Base-by-base conservation (phyloP, 2,329 filamentous ascomycete species). In the Xylaria sp. region DNA sequence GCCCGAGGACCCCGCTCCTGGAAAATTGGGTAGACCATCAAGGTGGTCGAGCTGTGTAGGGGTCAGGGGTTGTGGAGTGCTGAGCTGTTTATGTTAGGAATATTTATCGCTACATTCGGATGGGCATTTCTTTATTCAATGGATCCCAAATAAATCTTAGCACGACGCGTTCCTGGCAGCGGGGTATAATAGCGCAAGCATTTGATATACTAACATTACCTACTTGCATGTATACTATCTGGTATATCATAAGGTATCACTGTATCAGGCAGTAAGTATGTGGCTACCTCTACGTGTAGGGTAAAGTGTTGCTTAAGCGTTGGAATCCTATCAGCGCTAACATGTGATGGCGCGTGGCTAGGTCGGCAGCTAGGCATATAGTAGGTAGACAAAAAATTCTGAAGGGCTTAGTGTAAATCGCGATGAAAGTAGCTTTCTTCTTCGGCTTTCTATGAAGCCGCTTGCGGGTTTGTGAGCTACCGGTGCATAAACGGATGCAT, bases 1-100 rank as follows among this genome's bases (percentile, higher is more conserved):
- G 33, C 33, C 51, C 51, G 53, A 55, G 15, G 31, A 29, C 53
- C 53, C 53, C 36, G 53, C 36, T n/a, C 22, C 22, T 13, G 25
- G 20, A 13, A 15, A 44, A 7, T 10, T 1, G 20, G n/a, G 13
- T 2, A 31, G 27, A 15, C 25, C 53, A 6, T n/a, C 53, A 55
- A 27, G 33, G 36, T 42, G n/a, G 22, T 6, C 27, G 5, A 17
- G 2, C 51, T 11, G 7, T 9, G 4, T 38, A 38, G 31, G 50
- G n/a, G 29, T 3, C 6, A 11, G 11, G 51, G 36, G 22, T 17
- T 39, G 22, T 27, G 53, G 22, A 39, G 22, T 27, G 20, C n/a
- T 44, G 17, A 44, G 42, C 17, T 44, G 42, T n/a, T 10, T 20
- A 20, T 20, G 22, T n/a, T 9, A 38, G 50, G 50, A 54, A 54